These are phyloP conservation scores for Neckera pumila DNA, from an alignment of 225 moss, liverwort and hornwort species.

Conservation along the genomic window DNA sequence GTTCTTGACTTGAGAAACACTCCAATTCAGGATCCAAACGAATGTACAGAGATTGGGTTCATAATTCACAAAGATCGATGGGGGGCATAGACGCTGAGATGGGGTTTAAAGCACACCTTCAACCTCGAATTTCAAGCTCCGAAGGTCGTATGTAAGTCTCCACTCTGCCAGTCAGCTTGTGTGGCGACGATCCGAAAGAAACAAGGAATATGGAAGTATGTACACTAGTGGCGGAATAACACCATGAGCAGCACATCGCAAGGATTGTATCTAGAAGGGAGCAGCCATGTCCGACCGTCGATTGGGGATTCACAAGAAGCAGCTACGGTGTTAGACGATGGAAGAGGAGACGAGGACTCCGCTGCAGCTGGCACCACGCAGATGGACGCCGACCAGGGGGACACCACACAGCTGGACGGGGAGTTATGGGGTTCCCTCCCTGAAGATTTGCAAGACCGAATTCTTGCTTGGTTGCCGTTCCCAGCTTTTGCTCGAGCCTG, in stretches of 20 bases:
- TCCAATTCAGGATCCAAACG: not conserved
- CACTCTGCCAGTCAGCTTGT: not conserved
- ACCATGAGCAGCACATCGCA: slow-evolving; percentile 56
- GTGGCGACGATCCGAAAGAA: slow-evolving; percentile 6
- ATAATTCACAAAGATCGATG: not conserved
- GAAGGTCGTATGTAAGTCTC: not conserved
- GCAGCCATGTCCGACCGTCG: slow-evolving; percentile 32
- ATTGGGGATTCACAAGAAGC: slow-evolving; percentile 23
- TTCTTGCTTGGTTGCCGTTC: slow-evolving; percentile 91
- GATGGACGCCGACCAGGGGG: slow-evolving; percentile 20
- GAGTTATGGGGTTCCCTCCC: slow-evolving; percentile 82
- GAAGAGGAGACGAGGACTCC: slow-evolving; percentile 24
- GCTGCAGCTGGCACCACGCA: slow-evolving; percentile 8
- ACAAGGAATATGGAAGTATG: slow-evolving; percentile 12
- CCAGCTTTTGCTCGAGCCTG: slow-evolving; percentile 86
- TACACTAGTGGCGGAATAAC: slow-evolving; percentile 1
- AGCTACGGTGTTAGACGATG: slow-evolving; percentile 6
- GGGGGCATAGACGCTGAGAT: not conserved
- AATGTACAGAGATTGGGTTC: not conserved
- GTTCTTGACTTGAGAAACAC: not conserved
- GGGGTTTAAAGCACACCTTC: not conserved
- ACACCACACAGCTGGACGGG: slow-evolving; percentile 45
- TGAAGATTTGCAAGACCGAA: slow-evolving; percentile 88
- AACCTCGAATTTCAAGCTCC: not conserved
- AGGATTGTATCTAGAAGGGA: slow-evolving; percentile 41